Evolutionary conservation across 257 asterid genomes (phyloP).

Genomic region (Petunia axillaris): DNA sequence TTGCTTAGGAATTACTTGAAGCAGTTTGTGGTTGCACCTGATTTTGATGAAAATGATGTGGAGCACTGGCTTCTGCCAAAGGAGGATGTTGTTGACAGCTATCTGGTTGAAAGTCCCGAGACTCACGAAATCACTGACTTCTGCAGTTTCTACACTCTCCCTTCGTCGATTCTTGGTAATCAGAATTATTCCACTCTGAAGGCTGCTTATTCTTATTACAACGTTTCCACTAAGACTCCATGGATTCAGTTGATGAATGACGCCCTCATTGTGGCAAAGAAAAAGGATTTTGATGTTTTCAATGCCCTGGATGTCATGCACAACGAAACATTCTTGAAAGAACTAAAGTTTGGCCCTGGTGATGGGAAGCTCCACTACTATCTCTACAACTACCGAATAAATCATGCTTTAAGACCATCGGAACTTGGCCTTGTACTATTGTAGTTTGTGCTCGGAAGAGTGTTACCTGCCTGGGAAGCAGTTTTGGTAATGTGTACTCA

Average conservation of each 20-base stretch:
- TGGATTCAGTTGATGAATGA: slow-evolving; percentile 43
- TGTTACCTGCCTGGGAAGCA: slow-evolving; percentile 12
- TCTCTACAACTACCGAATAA: slow-evolving; percentile 39
- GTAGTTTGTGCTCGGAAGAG: slow-evolving; percentile 21
- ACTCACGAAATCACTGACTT: slow-evolving; percentile 38
- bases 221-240: slow-evolving; percentile 40
- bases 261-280: slow-evolving; percentile 39
- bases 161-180: slow-evolving; percentile 38
- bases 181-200: slow-evolving; percentile 38
- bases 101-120: slow-evolving; percentile 39
- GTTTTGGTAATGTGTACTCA: slow-evolving; percentile 16
- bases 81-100: slow-evolving; percentile 43
- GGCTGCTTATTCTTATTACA: slow-evolving; percentile 46
- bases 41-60: slow-evolving; percentile 38
- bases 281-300: slow-evolving; percentile 40
- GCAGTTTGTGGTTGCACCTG: slow-evolving; percentile 40
- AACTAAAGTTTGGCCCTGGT: slow-evolving; percentile 44
- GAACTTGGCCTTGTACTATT: slow-evolving; percentile 44
- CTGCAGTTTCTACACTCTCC: slow-evolving; percentile 42
- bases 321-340: slow-evolving; percentile 40
- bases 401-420: slow-evolving; percentile 35
- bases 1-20: slow-evolving; percentile 39
- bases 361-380: slow-evolving; percentile 44
- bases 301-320: slow-evolving; percentile 43
- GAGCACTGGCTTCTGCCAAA: slow-evolving; percentile 44